phyloP scores from a whole-genome alignment of 352 stramenopile species.

The Blastocystis sp. region DNA sequence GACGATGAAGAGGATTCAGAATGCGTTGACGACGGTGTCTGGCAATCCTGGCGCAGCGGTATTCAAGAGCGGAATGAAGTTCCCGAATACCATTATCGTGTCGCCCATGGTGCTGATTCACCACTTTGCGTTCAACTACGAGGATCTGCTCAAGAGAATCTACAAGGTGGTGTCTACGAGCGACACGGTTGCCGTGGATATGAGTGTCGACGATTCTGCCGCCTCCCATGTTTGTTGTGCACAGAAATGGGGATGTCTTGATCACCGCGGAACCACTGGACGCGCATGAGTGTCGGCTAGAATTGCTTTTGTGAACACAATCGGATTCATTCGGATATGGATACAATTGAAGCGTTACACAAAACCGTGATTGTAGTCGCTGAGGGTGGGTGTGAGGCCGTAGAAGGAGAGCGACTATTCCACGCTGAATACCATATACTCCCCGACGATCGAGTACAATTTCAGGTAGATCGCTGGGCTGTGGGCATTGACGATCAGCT shows the following conservation, averaged over 20 bases:
- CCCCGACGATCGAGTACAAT: slow-evolving; percentile 71
- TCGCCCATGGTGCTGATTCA: slow-evolving; percentile 58
- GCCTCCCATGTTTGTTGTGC: background rate
- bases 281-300: background rate
- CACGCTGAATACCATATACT: background rate
- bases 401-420: slow-evolving; percentile 36
- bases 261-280: background rate
- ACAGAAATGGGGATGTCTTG: background rate
- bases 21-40: background rate
- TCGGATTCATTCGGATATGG: background rate
- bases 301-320: background rate
- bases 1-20: background rate
- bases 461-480: slow-evolving; percentile 38
- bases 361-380: background rate
- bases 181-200: background rate
- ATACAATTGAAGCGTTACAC: background rate
- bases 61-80: slow-evolving; percentile 28
- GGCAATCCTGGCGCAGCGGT: background rate
- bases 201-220: background rate
- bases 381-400: background rate
- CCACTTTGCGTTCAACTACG: slow-evolving; percentile 69
- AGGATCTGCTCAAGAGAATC: slow-evolving; percentile 17
- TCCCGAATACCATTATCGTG: slow-evolving; percentile 24
- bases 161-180: background rate
- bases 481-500: slow-evolving; percentile 15